These are phyloP conservation scores for Phialocephala subalpina DNA, from an alignment of 2,329 filamentous ascomycete species.

Conservation along the genomic window DNA sequence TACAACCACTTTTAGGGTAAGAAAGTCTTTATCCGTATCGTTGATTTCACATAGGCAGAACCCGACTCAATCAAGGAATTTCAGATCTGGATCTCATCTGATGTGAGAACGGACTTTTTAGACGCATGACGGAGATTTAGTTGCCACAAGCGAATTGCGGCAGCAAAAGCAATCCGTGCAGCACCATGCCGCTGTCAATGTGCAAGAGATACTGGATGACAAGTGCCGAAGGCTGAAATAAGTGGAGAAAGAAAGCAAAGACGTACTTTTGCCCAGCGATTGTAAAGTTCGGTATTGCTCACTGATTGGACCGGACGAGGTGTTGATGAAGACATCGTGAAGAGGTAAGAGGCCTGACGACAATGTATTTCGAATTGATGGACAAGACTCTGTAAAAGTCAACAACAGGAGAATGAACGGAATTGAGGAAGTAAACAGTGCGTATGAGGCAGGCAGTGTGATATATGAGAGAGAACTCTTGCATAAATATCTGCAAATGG, in stretches of 20 bases:
- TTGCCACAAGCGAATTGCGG: neutral
- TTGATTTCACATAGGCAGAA: neutral
- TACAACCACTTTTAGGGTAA: neutral
- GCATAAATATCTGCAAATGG: neutral
- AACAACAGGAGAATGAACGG: neutral
- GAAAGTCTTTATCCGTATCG: neutral
- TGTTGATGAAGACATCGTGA: conserved; percentile 1
- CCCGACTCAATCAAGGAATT: neutral
- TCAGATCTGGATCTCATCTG: neutral
- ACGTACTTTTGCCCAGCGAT: conserved; percentile 52
- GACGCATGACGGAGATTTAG: neutral
- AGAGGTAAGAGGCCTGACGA: neutral
- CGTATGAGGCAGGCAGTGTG: neutral
- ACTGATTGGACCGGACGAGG: conserved; percentile 39
- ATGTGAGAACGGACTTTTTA: neutral
- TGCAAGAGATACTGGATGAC: neutral
- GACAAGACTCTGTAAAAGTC: neutral
- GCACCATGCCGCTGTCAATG: neutral
- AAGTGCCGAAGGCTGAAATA: conserved; percentile 2
- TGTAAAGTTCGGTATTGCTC: conserved; percentile 54
- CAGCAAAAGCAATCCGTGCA: neutral
- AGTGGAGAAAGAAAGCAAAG: neutral
- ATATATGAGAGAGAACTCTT: neutral
- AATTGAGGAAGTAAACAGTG: neutral
- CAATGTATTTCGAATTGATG: too few relatives aligned